These are phyloP conservation scores for Candida maltosa DNA, from an alignment of 805 yeast species.

Conservation along the genomic window DNA sequence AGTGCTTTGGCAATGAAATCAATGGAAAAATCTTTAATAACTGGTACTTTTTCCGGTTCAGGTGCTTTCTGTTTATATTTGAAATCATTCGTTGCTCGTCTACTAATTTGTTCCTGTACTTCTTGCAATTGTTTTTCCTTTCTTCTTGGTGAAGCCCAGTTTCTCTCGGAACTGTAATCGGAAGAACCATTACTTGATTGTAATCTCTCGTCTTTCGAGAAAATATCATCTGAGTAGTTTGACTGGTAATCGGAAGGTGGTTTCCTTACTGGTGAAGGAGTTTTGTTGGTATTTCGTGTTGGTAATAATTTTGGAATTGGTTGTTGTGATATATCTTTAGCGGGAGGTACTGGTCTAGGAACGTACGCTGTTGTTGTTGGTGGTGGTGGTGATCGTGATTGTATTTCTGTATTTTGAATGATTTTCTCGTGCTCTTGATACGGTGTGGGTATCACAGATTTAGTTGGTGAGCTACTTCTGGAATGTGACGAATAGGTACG, in stretches of 20 bases:
- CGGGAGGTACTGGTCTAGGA: too few species aligned
- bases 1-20: conserved; percentile 45
- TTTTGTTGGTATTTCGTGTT: background rate
- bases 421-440: too few species aligned
- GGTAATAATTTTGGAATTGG: conserved; percentile 1
- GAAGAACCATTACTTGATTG: conserved; percentile 14
- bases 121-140: conserved; percentile 28
- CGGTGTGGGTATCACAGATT: too few species aligned
- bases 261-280: conserved; percentile 8
- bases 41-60: conserved; percentile 22
- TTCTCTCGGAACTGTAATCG: conserved; percentile 20
- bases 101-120: conserved; percentile 37
- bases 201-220: conserved; percentile 7
- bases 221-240: conserved; percentile 4
- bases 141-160: conserved; percentile 44
- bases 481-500: conserved; percentile 27
- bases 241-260: conserved; percentile 5
- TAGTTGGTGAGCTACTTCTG: background rate
- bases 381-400: too few species aligned
- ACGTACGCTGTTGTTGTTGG: background rate
- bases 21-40: conserved; percentile 41
- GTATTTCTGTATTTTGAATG: too few species aligned
- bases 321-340: too few species aligned
- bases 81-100: conserved; percentile 26
- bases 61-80: conserved; percentile 3